These are phyloP conservation scores for Diplotaxis tenuifolia DNA, from an alignment of 345 rosid species.

Conservation along the genomic window DNA sequence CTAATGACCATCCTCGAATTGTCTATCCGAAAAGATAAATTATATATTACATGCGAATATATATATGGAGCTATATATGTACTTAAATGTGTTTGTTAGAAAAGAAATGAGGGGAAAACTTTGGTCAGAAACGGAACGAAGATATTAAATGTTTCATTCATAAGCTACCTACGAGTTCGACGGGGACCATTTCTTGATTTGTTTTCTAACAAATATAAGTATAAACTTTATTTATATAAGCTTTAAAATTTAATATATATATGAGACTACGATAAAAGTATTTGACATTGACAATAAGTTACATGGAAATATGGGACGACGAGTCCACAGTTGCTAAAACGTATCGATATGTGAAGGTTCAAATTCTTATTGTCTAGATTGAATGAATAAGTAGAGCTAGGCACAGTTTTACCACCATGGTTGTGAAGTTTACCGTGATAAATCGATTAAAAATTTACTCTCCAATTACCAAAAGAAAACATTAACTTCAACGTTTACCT, in stretches of 20 bases:
- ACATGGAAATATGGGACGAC: constrained; percentile 5
- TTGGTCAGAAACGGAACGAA: constrained; percentile 13
- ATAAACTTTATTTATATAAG: constrained; percentile 2
- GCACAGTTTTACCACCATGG: neutral
- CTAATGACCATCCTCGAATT: neutral
- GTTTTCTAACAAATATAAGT: constrained; percentile 8
- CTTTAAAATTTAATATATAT: neutral
- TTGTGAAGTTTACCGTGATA: neutral
- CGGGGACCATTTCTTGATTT: constrained; percentile 21
- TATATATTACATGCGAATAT: neutral
- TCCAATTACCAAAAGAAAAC: neutral
- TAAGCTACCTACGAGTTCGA: constrained; percentile 13
- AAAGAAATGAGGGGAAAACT: neutral
- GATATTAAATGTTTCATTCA: constrained; percentile 20
- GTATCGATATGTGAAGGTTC: constrained; percentile 6
- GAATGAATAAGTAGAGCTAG: neutral
- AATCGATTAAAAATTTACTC: constrained; percentile 4
- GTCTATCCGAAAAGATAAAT: neutral
- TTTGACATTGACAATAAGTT: neutral
- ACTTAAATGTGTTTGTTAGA: constrained; percentile 11
- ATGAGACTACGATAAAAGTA: neutral
- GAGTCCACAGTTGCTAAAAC: constrained; percentile 5
- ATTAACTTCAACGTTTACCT: constrained; percentile 13
- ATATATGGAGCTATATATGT: neutral
- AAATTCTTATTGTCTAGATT: neutral